Evolutionary conservation across 179 eudicot genomes (phyloP).

Genomic region (Sideroxylon spinosum): DNA sequence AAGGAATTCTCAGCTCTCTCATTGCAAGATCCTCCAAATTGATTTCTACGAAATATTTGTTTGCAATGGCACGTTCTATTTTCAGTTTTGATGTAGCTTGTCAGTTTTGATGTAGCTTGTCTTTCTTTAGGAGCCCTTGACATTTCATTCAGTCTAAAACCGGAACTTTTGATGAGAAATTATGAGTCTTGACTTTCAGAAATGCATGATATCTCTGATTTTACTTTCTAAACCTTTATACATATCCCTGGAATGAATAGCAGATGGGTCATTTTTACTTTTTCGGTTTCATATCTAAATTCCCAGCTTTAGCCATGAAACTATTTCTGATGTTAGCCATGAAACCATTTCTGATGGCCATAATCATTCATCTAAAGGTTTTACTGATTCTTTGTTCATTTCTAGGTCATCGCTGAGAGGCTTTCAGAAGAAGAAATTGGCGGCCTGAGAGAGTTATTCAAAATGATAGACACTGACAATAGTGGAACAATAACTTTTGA

Average conservation of each 20-base stretch:
- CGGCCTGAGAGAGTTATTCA: conserved; percentile 74
- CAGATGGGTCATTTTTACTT: not conserved
- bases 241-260: not conserved
- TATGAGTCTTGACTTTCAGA: not conserved
- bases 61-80: not conserved
- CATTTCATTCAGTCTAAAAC: not conserved
- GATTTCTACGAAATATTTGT: not conserved
- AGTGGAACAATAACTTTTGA: conserved; percentile 79
- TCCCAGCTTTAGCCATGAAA: not conserved
- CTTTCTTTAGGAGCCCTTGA: not conserved
- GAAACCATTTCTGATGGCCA: not conserved
- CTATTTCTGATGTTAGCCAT: not conserved
- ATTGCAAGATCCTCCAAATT: not conserved
- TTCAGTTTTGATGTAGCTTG: not conserved
- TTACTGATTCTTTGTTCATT: not conserved
- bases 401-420: conserved; percentile 77
- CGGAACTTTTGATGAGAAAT: not conserved
- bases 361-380: not conserved
- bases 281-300: not conserved
- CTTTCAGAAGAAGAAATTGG: conserved; percentile 89
- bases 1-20: no score
- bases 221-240: not conserved
- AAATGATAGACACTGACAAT: conserved; percentile 63
- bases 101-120: not conserved
- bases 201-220: not conserved